Evolutionary conservation across 202 grass and related monocot genomes (phyloP).

Genomic region (Digitaria exilis): DNA sequence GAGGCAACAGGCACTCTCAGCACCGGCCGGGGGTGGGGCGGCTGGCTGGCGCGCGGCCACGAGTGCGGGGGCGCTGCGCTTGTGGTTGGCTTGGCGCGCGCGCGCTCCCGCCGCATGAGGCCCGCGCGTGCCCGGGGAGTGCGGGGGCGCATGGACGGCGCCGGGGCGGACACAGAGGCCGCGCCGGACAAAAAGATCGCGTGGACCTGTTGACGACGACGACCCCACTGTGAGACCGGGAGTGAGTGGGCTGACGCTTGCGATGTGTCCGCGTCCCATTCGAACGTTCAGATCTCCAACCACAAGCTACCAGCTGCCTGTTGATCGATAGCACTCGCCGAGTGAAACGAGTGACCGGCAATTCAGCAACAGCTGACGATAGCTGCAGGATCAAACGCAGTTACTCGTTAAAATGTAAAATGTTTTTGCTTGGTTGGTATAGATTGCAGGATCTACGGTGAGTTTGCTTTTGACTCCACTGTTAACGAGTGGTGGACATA

Average conservation of each 20-base stretch:
- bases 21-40: background rate
- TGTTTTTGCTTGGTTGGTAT: background rate
- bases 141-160: slow-evolving; percentile 8
- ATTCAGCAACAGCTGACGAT: background rate
- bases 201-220: slow-evolving; percentile 8
- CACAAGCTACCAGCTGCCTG: background rate
- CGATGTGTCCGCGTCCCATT: slow-evolving; percentile 27
- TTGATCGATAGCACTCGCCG: background rate
- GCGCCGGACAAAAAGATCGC: background rate
- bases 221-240: background rate
- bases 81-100: background rate
- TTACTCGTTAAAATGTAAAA: no score
- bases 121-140: background rate
- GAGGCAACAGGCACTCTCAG: background rate
- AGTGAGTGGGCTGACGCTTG: background rate
- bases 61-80: background rate
- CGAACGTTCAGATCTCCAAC: slow-evolving; percentile 14
- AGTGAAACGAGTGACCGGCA: background rate
- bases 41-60: slow-evolving; percentile 40
- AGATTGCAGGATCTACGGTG: background rate
- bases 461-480: background rate
- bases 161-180: slow-evolving; percentile 15
- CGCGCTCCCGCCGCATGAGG: background rate
- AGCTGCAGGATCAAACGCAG: background rate
- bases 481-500: background rate